Base-by-base conservation (phyloP, 352 stramenopile genomes). In the Paralagenidium karlingii region DNA sequence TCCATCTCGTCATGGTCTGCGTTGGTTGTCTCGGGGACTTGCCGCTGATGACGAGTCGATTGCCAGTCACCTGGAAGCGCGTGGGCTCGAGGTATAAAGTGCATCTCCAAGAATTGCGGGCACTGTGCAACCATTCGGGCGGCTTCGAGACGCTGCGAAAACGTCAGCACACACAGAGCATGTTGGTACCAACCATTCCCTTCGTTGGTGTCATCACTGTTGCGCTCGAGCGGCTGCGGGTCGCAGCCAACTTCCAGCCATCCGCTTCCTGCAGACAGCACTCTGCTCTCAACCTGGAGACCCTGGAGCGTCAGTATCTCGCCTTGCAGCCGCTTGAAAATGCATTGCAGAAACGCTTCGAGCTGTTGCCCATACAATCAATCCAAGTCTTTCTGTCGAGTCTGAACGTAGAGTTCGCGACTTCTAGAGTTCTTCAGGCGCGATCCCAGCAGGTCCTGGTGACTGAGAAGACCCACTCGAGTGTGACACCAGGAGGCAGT, bases 1-100 rank as follows among this genome's bases (percentile, higher is more conserved):
- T 85, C 34, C 63, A 82, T 41, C 45, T 88, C n/a, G 66, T 82
- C 15, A 84, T 87, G 74, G 68, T 62, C 8, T 84, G 74, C 19
- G 68, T 87, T 1, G 74, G 74, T 5, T 83, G 74, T 31, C 49
- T 87, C 0, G 74, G 74, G 13, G 74, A 84, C 43, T 70, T 49
- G 10, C 68, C 74, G 3, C 57, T 87, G 10, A 87, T 87, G 69
- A 57, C 55, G 31, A 77, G 68, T 7, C 55, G 74, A 16, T 45
- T 87, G 29, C 74, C 74, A 8, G 44, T 56, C 4, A 84, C 74
- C 9, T 87, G 74, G 69, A 84, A 84, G 47, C 64, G 64, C 29
- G 74, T 84, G 36, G 64, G 64, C 2, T 37, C 57, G 19, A 83
- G 80, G 41, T 69, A 66, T 49, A 87, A 84, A 43, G 63, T 57